Evolutionary conservation across 495 filamentous ascomycete genomes (phyloP).

Genomic region (Ramalina peruviana): DNA sequence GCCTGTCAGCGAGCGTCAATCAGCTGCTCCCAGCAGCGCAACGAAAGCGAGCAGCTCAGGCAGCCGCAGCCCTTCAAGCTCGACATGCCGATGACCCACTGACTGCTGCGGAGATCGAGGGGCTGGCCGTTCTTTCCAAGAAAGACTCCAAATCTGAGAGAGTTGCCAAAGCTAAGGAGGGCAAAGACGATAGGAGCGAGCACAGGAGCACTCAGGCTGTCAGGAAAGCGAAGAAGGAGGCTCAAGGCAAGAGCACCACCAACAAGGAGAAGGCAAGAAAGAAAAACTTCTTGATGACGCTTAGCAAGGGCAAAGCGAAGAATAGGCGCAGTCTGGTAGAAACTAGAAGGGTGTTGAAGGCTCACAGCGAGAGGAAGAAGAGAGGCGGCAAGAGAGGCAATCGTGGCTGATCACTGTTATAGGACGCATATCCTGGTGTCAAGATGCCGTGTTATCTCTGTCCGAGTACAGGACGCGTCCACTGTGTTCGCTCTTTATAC

Average conservation of each 20-base stretch:
- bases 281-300: slow-evolving; percentile 98
- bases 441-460: no score
- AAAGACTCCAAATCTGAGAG: slow-evolving; percentile 70
- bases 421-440: no score
- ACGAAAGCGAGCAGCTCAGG: slow-evolving; percentile 22
- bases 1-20: slow-evolving; percentile 53
- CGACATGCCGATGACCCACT: slow-evolving; percentile 70
- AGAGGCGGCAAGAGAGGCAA: slow-evolving; percentile 75
- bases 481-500: no score
- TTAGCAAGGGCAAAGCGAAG: slow-evolving; percentile 87
- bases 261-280: slow-evolving; percentile 93
- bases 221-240: slow-evolving; percentile 69
- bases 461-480: no score
- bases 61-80: slow-evolving; percentile 23
- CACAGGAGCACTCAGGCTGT: slow-evolving; percentile 71
- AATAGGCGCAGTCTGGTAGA: slow-evolving; percentile 83
- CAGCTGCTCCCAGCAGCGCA: slow-evolving; percentile 39
- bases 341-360: slow-evolving; percentile 61
- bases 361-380: slow-evolving; percentile 71
- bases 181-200: slow-evolving; percentile 55
- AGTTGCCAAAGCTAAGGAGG: slow-evolving; percentile 62
- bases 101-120: slow-evolving; percentile 77
- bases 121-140: slow-evolving; percentile 48
- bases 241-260: slow-evolving; percentile 83
- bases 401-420: slow-evolving; percentile 14